These are phyloP conservation scores for Arthrinium phaeospermum DNA, from an alignment of 2,329 filamentous ascomycete species.

Conservation along the genomic window DNA sequence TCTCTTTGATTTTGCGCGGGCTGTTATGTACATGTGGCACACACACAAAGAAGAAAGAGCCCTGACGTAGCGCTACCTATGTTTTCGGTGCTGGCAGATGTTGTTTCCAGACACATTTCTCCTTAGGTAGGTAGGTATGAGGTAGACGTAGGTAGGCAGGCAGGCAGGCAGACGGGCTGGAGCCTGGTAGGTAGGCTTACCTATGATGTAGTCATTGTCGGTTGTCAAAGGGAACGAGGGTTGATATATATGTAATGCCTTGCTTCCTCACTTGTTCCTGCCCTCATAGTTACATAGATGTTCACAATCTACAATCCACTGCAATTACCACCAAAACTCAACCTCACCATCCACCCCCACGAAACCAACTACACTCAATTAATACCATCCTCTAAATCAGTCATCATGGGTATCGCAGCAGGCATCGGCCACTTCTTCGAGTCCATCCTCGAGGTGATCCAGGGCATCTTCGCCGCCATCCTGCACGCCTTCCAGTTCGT, in stretches of 20 bases:
- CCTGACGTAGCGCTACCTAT: background rate
- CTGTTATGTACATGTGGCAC: background rate
- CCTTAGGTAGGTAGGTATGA: background rate
- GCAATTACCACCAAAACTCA: background rate
- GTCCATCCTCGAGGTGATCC: slow-evolving; percentile 33
- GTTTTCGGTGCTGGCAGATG: background rate
- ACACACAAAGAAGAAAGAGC: background rate
- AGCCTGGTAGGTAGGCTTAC: background rate
- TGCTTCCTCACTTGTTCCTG: background rate
- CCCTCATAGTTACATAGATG: background rate
- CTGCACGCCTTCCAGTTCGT: slow-evolving; percentile 33
- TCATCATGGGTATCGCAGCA: slow-evolving; percentile 37
- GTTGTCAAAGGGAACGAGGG: background rate
- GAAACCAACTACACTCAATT: background rate
- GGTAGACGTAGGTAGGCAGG: background rate
- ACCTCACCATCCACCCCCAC: background rate
- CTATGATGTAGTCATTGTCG: background rate
- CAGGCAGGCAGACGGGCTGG: background rate
- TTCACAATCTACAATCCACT: background rate
- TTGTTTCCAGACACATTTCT: background rate
- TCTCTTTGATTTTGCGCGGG: background rate
- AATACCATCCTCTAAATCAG: background rate
- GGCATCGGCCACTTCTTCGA: slow-evolving; percentile 37
- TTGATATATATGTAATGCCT: background rate
- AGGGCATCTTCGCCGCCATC: slow-evolving; percentile 33